Base-by-base conservation (phyloP, 2,329 filamentous ascomycete genomes). In the Myotisia sp. region DNA sequence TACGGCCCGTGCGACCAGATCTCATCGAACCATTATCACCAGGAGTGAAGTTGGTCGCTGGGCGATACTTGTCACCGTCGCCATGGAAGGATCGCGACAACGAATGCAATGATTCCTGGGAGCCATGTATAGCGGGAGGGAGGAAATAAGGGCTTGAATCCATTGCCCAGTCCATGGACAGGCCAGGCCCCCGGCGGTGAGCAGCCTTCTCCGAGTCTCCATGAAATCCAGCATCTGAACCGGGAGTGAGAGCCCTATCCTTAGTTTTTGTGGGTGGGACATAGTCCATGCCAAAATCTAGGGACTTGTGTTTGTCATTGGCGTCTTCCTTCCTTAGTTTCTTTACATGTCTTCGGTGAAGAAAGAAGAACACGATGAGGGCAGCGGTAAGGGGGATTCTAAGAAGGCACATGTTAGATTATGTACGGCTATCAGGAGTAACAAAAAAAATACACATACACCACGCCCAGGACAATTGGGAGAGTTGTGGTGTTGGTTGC, bases 261-360 rank as follows among this genome's bases (percentile, higher is more conserved):
- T 75, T 75, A 50, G 82, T 68, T 17, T 63, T 68, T 67, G 74
- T 47, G 23, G 51, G 41, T 23, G 45, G 44, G 5, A 63, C 55
- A 20, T 63, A 56, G 37, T 79, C 83, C 51, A 94, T 59, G 22
- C 90, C 90, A 52, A 94, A 98, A 55, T 98, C 90, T 51, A 95
- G 69, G 1, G 84, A 90, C 51, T 79, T 86, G 58, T 92, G 83
- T 45, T 83, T 82, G 56, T 94, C 86, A 42, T 79, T 74, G 12
- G 70, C 68, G 59, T 98, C 90, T 59, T 98, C 90, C 38, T 67
- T 62, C 36, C 67, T 65, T 42, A 84, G 67, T 48, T 74, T 84
- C 53, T 70, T 74, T 24, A 81, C 60, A 48, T 84, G 79, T 54
- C 83, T 71, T 34, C 83, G 74, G 53, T 94, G 86, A 22, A 98